Conservation (phyloP, 768 basidiomycete genomes). For the Leccinum truebloodii region DNA sequence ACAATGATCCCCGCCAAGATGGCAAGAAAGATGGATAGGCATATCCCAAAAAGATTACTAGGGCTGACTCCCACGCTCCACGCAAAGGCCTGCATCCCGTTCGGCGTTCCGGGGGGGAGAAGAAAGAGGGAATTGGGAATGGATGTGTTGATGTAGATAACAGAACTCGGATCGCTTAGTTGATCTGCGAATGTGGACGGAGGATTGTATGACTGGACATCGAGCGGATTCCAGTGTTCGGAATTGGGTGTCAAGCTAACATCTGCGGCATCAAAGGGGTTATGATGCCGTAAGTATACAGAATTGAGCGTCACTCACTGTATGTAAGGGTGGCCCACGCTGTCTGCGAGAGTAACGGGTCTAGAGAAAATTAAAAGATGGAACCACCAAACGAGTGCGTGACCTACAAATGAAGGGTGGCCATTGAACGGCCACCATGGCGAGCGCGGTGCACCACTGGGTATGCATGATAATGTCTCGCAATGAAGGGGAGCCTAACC, state of each 20-base stretch:
- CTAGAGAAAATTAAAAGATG: constrained; percentile 41
- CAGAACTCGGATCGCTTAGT: constrained; percentile 65
- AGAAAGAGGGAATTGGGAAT: constrained; percentile 75
- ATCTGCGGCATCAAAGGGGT: constrained; percentile 46
- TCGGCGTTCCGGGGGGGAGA: constrained; percentile 56
- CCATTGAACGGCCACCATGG: constrained; percentile 96
- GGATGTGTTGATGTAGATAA: constrained; percentile 71
- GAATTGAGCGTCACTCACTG: constrained; percentile 46
- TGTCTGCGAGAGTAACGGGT: constrained; percentile 86
- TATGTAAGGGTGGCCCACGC: constrained; percentile 85
- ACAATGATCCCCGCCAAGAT: constrained; percentile 73
- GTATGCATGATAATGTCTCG: constrained; percentile 92
- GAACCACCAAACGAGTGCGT: neutral
- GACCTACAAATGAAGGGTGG: constrained; percentile 85
- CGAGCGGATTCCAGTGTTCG: constrained; percentile 68
- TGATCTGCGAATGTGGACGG: constrained; percentile 75
- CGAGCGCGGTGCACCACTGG: constrained; percentile 86
- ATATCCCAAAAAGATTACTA: constrained; percentile 79
- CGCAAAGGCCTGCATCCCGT: constrained; percentile 82
- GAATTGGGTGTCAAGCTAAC: constrained; percentile 63
- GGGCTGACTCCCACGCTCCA: constrained; percentile 81
- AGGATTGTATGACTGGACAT: constrained; percentile 57
- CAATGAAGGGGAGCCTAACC: constrained; percentile 83
- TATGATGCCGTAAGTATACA: constrained; percentile 11
- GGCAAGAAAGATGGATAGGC: constrained; percentile 79